A percentile compares a stretch with the other conserved stretches of the same genome.
phyloP scores from a whole-genome alignment of 495 filamentous ascomycete genomes.

The Neurospora tetraspora region DNA sequence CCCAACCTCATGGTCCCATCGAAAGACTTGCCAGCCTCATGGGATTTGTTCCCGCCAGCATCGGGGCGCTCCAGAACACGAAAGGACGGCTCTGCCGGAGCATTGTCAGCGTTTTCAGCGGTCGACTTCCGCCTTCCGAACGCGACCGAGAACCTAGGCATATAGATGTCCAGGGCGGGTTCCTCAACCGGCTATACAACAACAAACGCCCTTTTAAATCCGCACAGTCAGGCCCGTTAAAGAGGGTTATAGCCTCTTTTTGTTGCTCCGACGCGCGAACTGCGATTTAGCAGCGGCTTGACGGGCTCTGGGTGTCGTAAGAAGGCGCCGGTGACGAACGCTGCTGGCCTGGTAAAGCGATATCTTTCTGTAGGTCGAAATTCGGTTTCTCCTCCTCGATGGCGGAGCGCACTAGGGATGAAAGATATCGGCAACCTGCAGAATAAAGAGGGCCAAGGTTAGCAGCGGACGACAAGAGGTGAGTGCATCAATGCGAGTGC shows the following conservation, averaged over 20 bases:
- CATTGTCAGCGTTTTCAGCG: conserved; percentile 40
- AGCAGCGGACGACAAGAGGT: not conserved
- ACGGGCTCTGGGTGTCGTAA: not conserved
- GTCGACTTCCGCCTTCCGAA: conserved; percentile 42
- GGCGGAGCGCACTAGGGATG: not conserved
- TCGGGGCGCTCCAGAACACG: conserved; percentile 39
- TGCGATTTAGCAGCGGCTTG: conserved; percentile 1
- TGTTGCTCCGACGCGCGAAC: not conserved
- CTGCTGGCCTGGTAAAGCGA: not conserved
- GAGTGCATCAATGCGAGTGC: conserved; percentile 2
- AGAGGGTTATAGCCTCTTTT: not conserved
- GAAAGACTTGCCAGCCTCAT: conserved; percentile 25
- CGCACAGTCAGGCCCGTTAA: not conserved
- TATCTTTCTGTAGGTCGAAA: not conserved
- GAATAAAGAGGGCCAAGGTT: not conserved
- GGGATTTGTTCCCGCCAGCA: conserved; percentile 8
- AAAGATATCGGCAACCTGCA: not conserved
- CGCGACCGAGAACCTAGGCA: conserved; percentile 43
- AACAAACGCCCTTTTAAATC: conserved; percentile 11
- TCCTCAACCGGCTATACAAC: conserved; percentile 6
- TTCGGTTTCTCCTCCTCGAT: not conserved
- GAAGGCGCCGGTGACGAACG: not conserved
- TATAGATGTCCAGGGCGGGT: conserved; percentile 29
- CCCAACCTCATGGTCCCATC: conserved; percentile 29
- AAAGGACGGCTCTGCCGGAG: conserved; percentile 33